Evolutionary conservation across 805 yeast genomes (phyloP).

Genomic region (Jamesozyma jinghongensis): DNA sequence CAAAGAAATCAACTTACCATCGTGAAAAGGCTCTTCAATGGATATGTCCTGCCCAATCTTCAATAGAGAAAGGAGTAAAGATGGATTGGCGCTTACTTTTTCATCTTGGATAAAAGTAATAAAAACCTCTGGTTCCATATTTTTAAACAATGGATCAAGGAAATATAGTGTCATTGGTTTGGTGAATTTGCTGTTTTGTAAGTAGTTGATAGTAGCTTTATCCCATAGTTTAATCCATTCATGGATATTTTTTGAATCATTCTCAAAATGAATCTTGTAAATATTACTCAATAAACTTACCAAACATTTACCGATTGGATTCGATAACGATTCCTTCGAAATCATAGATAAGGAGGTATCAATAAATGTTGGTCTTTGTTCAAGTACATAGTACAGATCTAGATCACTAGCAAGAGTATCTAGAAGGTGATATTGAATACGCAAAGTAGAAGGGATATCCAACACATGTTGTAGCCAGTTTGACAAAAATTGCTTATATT

Average conservation of each 20-base stretch:
- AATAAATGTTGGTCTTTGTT: constrained; percentile 39
- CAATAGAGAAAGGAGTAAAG: constrained; percentile 43
- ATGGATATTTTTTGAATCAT: constrained; percentile 5
- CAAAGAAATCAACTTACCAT: constrained; percentile 29
- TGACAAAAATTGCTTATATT: constrained; percentile 22
- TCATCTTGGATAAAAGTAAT: constrained; percentile 25
- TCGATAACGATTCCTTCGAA: constrained; percentile 52
- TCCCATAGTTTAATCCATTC: constrained; percentile 50
- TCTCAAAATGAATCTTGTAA: constrained; percentile 25
- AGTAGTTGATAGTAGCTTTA: constrained; percentile 28
- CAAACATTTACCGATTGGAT: constrained; percentile 53
- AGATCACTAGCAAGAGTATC: constrained; percentile 47
- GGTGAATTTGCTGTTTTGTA: constrained; percentile 30
- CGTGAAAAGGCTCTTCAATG: constrained; percentile 43
- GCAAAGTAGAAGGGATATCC: constrained; percentile 39
- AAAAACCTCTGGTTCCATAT: constrained; percentile 37
- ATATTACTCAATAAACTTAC: constrained; percentile 33
- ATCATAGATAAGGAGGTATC: constrained; percentile 40
- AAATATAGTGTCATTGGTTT: constrained; percentile 50
- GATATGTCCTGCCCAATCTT: constrained; percentile 57
- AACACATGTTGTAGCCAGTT: constrained; percentile 42
- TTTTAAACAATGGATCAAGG: constrained; percentile 52
- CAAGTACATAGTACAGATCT: constrained; percentile 35
- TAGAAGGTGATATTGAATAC: constrained; percentile 52
- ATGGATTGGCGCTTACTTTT: constrained; percentile 21